phyloP scores from a whole-genome alignment of 1,284 basidiomycete species.

The Cryptococcus sp. region DNA sequence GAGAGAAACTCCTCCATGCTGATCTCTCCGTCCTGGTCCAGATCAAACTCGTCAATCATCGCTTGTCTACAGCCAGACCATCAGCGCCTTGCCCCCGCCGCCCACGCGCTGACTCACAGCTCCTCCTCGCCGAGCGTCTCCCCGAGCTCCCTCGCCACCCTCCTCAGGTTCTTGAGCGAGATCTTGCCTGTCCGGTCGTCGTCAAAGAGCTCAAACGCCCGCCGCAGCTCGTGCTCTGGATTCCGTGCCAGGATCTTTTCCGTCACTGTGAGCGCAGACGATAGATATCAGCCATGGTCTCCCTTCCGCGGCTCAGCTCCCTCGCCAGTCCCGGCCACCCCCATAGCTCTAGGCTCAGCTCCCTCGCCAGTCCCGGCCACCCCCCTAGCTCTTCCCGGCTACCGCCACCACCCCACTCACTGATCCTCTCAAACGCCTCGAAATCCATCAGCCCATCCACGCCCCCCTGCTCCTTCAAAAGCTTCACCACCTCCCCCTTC shows the following conservation, averaged over 20 bases:
- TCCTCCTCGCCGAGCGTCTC: conserved; percentile 96
- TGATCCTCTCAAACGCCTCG: conserved; percentile 91
- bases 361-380: too few relatives aligned
- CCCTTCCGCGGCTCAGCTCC: too few relatives aligned
- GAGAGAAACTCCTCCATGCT: conserved; percentile 62
- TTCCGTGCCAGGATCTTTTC: conserved; percentile 89
- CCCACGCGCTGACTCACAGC: conserved; percentile 61
- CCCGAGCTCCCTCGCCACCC: conserved; percentile 96
- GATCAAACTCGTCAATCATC: conserved; percentile 99
- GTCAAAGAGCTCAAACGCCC: conserved; percentile 95
- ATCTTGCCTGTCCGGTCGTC: conserved; percentile 96
- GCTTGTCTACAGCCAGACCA: conserved; percentile 68
- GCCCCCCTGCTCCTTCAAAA: conserved; percentile 89
- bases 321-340: too few relatives aligned
- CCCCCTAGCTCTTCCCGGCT: too few relatives aligned
- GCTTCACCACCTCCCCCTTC: conserved; percentile 95
- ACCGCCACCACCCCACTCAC: conserved; percentile 60
- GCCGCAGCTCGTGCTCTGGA: conserved; percentile 92
- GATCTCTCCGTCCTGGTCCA: conserved; percentile 98
- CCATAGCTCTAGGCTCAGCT: too few relatives aligned
- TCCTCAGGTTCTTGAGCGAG: conserved; percentile 79
- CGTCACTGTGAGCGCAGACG: conserved; percentile 65
- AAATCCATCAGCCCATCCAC: conserved; percentile 89
- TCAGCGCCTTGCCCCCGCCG: neutral
- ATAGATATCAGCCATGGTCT: neutral